Evolutionary conservation across 345 rosid genomes (phyloP).

Genomic region (Sisymbrium irio): DNA sequence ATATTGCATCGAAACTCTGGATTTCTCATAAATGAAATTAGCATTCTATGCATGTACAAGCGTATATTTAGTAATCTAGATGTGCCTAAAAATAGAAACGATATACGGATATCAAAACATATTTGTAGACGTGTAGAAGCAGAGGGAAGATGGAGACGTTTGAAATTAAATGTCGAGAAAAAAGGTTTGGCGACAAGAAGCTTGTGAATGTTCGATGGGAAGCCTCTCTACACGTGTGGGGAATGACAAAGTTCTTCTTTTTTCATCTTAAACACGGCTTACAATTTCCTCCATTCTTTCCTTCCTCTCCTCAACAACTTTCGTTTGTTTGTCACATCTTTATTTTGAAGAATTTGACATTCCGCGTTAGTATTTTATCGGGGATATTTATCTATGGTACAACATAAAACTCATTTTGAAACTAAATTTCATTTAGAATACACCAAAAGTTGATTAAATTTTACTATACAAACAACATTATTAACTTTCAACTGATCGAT

Average conservation of each 20-base stretch:
- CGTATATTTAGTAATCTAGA: neutral
- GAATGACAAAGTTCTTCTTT: slow-evolving; percentile 34
- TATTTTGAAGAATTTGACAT: neutral
- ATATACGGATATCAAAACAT: neutral
- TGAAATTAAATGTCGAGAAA: slow-evolving; percentile 10
- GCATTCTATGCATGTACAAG: neutral
- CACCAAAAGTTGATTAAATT: neutral
- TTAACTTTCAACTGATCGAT: neutral
- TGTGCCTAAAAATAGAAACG: neutral
- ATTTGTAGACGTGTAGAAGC: slow-evolving; percentile 9
- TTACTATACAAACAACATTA: neutral
- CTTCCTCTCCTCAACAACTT: slow-evolving; percentile 15
- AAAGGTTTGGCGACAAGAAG: slow-evolving; percentile 23
- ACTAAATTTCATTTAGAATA: neutral
- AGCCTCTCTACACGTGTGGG: slow-evolving; percentile 33
- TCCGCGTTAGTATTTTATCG: neutral
- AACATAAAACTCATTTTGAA: neutral
- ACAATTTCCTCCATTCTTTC: slow-evolving; percentile 2
- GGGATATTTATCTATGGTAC: neutral
- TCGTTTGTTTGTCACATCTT: neutral
- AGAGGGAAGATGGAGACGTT: slow-evolving; percentile 2
- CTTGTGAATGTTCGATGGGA: slow-evolving; percentile 32
- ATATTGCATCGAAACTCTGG: neutral
- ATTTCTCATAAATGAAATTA: neutral
- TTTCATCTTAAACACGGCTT: slow-evolving; percentile 21